Percentiles rank a stretch among this genome's conserved stretches.
phyloP scores from a whole-genome alignment of 345 rosid genomes.

The Bruguiera sexangula region DNA sequence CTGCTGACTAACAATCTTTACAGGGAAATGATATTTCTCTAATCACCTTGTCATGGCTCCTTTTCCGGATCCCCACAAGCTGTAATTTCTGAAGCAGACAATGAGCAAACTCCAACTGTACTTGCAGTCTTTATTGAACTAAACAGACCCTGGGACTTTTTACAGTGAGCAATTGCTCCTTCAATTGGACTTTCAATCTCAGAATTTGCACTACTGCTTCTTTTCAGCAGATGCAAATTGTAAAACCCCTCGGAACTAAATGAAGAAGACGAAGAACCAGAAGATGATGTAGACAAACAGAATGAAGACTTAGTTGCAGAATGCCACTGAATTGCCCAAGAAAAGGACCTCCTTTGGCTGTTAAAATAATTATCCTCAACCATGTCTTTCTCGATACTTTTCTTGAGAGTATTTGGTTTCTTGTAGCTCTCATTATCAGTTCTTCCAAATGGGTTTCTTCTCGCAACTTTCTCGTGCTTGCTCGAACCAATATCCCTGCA shows the following conservation, averaged over 20 bases:
- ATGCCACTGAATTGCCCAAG: constrained; percentile 70
- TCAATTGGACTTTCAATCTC: constrained; percentile 70
- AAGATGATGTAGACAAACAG: constrained; percentile 36
- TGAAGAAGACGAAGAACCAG: constrained; percentile 53
- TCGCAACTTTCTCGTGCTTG: constrained; percentile 32
- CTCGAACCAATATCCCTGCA: constrained; percentile 19
- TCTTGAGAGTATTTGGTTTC: constrained; percentile 17
- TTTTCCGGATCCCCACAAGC: constrained; percentile 41
- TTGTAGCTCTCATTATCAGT: constrained; percentile 23
- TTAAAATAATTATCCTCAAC: constrained; percentile 26
- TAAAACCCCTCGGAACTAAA: constrained; percentile 50
- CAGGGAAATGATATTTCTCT: neutral
- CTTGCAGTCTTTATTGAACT: constrained; percentile 34
- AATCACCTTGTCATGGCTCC: neutral
- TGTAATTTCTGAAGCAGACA: constrained; percentile 38
- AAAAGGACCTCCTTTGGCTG: constrained; percentile 72
- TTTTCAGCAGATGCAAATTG: constrained; percentile 54
- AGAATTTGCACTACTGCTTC: constrained; percentile 53
- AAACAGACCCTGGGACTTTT: constrained; percentile 48
- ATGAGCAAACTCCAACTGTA: constrained; percentile 40
- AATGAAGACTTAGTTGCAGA: constrained; percentile 46
- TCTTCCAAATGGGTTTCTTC: constrained; percentile 38
- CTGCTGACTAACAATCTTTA: neutral
- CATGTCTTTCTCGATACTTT: constrained; percentile 39
- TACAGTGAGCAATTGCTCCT: constrained; percentile 94